Conservation (phyloP, 192 early-diverging fungal genomes). For the Martensiomyces pterosporus region DNA sequence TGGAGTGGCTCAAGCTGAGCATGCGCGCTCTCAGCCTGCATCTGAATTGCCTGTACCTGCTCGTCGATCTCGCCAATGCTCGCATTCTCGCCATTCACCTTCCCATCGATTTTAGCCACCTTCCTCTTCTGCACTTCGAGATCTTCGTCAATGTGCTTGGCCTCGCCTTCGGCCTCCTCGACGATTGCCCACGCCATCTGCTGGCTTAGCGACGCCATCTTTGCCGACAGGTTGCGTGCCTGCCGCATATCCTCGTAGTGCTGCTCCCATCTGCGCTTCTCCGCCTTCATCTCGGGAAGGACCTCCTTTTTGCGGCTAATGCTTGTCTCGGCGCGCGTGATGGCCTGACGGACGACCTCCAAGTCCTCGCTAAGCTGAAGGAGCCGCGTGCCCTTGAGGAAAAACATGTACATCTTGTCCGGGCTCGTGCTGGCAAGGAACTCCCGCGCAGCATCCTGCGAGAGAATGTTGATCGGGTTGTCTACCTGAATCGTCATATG, state of each 20-base stretch:
- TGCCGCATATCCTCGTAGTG: slow-evolving; percentile 65
- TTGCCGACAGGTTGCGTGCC: slow-evolving; percentile 54
- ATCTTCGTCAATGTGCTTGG: slow-evolving; percentile 22
- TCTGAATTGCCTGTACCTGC: slow-evolving; percentile 39
- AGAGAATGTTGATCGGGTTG: slow-evolving; percentile 91
- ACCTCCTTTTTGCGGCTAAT: slow-evolving; percentile 57
- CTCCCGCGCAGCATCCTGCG: slow-evolving; percentile 87
- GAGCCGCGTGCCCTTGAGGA: slow-evolving; percentile 83
- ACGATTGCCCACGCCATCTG: slow-evolving; percentile 72
- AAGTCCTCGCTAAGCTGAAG: slow-evolving; percentile 74
- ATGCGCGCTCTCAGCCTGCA: slow-evolving; percentile 13
- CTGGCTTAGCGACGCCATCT: slow-evolving; percentile 58
- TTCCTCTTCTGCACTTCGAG: slow-evolving; percentile 23
- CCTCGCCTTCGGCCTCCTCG: slow-evolving; percentile 53
- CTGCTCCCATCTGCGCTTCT: slow-evolving; percentile 61
- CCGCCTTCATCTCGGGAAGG: slow-evolving; percentile 67
- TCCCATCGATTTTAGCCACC: slow-evolving; percentile 46
- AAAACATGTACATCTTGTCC: slow-evolving; percentile 90
- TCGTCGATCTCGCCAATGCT: slow-evolving; percentile 41
- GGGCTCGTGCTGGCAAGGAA: slow-evolving; percentile 80
- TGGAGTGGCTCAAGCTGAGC: slow-evolving; percentile 24
- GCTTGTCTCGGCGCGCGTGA: slow-evolving; percentile 48
- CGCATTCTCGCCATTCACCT: slow-evolving; percentile 50
- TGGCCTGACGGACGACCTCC: slow-evolving; percentile 52
- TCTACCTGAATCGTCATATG: slow-evolving; percentile 88